Conservation (phyloP, 495 filamentous ascomycete species). For the Penicillium tannophilum region DNA sequence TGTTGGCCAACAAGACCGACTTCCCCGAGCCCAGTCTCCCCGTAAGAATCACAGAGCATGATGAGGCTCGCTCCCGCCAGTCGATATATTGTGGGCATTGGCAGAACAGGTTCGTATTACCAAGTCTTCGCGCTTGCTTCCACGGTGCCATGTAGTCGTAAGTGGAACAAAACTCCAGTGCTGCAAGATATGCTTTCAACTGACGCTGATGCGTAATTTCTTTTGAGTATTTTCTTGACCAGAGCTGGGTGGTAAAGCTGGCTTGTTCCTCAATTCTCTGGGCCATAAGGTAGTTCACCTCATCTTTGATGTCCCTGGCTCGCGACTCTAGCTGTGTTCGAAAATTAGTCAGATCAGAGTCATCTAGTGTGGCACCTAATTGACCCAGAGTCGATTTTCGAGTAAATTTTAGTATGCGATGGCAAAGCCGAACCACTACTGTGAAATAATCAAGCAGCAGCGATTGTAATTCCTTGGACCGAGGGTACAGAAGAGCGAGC, state of each 20-base stretch:
- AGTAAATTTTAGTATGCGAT: constrained; percentile 36
- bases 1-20: constrained; percentile 44
- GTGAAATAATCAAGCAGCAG: constrained; percentile 46
- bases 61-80: constrained; percentile 30
- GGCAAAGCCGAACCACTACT: constrained; percentile 43
- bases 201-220: neutral
- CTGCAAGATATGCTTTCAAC: constrained; percentile 16
- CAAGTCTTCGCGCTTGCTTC: constrained; percentile 45
- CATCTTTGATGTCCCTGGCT: constrained; percentile 41
- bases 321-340: constrained; percentile 37
- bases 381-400: constrained; percentile 38
- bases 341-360: constrained; percentile 25
- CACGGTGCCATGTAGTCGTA: constrained; percentile 44
- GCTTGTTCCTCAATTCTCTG: constrained; percentile 35
- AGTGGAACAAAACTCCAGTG: constrained; percentile 41
- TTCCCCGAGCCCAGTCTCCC: constrained; percentile 48
- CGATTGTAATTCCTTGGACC: constrained; percentile 38
- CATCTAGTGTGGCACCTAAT: constrained; percentile 22
- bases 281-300: constrained; percentile 29
- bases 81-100: constrained; percentile 28
- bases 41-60: constrained; percentile 28
- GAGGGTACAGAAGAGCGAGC: constrained; percentile 42
- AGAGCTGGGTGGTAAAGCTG: neutral
- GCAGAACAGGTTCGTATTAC: constrained; percentile 35
- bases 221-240: neutral